Conservation (phyloP, 306 rosid species). For the Dryas octopetala region DNA sequence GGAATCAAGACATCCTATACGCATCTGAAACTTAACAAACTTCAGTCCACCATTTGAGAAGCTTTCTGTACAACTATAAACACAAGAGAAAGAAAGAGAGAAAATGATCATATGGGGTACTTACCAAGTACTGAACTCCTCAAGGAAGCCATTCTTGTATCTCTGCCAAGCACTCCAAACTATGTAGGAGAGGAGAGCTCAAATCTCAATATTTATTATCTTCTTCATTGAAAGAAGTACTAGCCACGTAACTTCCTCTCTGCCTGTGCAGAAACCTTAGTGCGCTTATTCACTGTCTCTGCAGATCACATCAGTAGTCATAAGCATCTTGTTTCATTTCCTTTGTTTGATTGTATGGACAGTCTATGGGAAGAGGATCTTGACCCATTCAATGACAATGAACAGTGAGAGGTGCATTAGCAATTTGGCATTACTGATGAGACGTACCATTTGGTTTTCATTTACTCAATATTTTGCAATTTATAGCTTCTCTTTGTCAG, state of each 20-base stretch:
- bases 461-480: too few relatives aligned
- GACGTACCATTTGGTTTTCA: too few relatives aligned
- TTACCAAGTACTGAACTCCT: slow-evolving; percentile 12
- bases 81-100: neutral
- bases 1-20: too few relatives aligned
- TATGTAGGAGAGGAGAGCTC: neutral
- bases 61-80: neutral
- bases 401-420: too few relatives aligned
- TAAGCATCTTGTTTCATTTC: neutral
- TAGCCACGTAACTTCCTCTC: neutral
- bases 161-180: slow-evolving; percentile 4
- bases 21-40: too few relatives aligned
- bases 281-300: neutral
- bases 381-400: too few relatives aligned
- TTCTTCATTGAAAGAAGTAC: slow-evolving; percentile 4
- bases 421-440: too few relatives aligned
- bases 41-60: too few relatives aligned
- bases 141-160: slow-evolving; percentile 10
- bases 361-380: neutral
- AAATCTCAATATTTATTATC: neutral
- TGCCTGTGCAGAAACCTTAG: neutral
- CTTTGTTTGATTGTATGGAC: neutral
- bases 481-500: too few relatives aligned
- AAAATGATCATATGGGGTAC: neutral
- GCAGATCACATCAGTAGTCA: neutral